phyloP scores from a whole-genome alignment of 352 stramenopile species.

The Pythium diclinum region DNA sequence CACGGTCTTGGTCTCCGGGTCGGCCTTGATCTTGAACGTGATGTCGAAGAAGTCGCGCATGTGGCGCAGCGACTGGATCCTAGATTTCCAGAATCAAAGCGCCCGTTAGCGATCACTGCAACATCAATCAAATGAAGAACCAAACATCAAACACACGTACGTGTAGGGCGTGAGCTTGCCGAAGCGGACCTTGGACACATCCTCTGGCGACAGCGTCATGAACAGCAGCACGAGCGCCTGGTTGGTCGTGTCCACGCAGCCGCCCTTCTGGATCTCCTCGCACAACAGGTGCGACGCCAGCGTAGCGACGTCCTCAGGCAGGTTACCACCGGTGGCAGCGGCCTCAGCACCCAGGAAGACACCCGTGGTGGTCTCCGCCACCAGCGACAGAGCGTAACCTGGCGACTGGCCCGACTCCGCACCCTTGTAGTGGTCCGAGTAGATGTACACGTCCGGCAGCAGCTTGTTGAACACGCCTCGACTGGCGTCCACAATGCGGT shows the following conservation, averaged over 20 bases:
- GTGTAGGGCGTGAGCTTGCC: conserved; percentile 86
- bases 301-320: conserved; percentile 96
- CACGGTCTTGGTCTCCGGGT: conserved; percentile 87
- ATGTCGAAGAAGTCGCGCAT: conserved; percentile 92
- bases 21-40: conserved; percentile 92
- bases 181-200: conserved; percentile 94
- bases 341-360: conserved; percentile 93
- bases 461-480: conserved; percentile 97
- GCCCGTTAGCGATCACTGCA: neutral
- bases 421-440: conserved; percentile 98
- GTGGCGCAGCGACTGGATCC: conserved; percentile 87
- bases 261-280: conserved; percentile 94
- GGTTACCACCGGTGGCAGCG: conserved; percentile 71
- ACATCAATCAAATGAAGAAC: neutral
- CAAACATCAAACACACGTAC: conserved; percentile 32
- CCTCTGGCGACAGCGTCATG: conserved; percentile 97
- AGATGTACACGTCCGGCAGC: conserved; percentile 99
- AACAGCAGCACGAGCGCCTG: conserved; percentile 96
- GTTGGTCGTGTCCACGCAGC: conserved; percentile 94
- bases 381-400: conserved; percentile 91
- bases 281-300: conserved; percentile 93
- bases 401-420: conserved; percentile 86
- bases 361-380: conserved; percentile 97
- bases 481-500: conserved; percentile 96
- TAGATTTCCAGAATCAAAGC: conserved; percentile 21